Conservation (phyloP, 495 filamentous ascomycete genomes). For the Peziza echinospora region DNA sequence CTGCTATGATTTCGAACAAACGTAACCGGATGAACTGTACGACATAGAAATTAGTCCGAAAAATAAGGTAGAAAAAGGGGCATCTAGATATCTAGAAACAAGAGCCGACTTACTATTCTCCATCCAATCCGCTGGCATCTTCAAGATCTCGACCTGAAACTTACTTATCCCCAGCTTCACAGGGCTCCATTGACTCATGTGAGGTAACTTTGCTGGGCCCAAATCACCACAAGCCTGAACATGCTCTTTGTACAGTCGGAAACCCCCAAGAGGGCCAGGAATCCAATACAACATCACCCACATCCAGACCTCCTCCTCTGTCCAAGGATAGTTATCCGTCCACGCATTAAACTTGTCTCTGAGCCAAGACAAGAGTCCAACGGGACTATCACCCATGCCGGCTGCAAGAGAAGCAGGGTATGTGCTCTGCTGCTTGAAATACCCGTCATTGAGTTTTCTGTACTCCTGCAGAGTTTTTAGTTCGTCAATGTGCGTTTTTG, state of each 20-base stretch:
- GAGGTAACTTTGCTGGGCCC: conserved; percentile 1
- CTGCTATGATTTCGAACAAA: conserved; percentile 26
- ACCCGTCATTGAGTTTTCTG: background rate
- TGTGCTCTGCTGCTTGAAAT: conserved; percentile 18
- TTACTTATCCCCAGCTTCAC: conserved; percentile 27
- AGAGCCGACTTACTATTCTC: conserved; percentile 9
- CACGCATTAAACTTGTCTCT: conserved; percentile 49
- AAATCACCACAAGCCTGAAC: conserved; percentile 15
- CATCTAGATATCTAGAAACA: background rate
- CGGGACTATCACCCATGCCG: conserved; percentile 35
- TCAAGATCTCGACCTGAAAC: conserved; percentile 31
- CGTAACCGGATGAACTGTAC: conserved; percentile 32
- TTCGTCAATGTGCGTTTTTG: conserved; percentile 11
- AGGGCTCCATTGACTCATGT: conserved; percentile 6
- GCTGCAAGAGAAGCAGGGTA: conserved; percentile 41
- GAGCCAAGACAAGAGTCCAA: conserved; percentile 42
- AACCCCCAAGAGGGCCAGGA: conserved; percentile 36
- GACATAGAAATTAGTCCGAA: too few relatives aligned
- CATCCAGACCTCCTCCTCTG: conserved; percentile 41
- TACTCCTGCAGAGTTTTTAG: background rate
- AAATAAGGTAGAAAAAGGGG: conserved; percentile 1
- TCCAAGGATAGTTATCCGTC: conserved; percentile 46
- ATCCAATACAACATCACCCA: conserved; percentile 48
- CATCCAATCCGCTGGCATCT: conserved; percentile 28
- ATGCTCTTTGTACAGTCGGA: conserved; percentile 36